A percentile compares a stretch with the other conserved stretches of the same genome.
phyloP scores from a whole-genome alignment of 768 basidiomycete genomes.

The Dentipellis sp. region DNA sequence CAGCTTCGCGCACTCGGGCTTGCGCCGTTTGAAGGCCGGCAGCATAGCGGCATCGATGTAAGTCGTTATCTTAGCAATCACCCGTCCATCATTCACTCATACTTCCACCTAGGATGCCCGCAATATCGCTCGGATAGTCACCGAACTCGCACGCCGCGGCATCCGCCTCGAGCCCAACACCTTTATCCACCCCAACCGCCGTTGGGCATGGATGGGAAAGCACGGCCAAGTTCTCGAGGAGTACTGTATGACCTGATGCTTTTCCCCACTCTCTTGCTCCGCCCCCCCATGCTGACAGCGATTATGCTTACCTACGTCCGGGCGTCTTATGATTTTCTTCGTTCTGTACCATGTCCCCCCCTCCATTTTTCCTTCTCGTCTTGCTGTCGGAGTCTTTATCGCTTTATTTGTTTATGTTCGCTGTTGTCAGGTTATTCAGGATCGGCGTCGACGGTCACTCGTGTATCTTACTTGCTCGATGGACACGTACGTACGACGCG shows the following conservation, averaged over 20 bases:
- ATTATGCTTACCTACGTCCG: neutral
- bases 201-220: conserved; percentile 86
- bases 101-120: conserved; percentile 62
- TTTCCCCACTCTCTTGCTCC: neutral
- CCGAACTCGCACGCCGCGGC: conserved; percentile 66
- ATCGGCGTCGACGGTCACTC: neutral
- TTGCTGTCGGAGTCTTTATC: neutral
- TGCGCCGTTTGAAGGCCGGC: conserved; percentile 69
- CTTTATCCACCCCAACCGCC: conserved; percentile 48
- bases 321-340: neutral
- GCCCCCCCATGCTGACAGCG: neutral
- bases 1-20: conserved; percentile 70
- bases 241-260: conserved; percentile 9
- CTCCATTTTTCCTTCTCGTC: neutral
- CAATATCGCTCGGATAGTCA: conserved; percentile 77
- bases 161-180: conserved; percentile 67
- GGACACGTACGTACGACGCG: neutral
- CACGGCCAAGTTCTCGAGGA: conserved; percentile 55
- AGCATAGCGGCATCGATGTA: conserved; percentile 88
- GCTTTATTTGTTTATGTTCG: neutral
- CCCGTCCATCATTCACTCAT: neutral
- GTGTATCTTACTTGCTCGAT: neutral
- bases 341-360: neutral
- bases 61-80: conserved; percentile 25
- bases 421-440: neutral